A percentile compares a stretch with the other conserved stretches of the same genome.
Conservation (phyloP, 2,329 filamentous ascomycete genomes). For the Fusarium xyrophilum region DNA sequence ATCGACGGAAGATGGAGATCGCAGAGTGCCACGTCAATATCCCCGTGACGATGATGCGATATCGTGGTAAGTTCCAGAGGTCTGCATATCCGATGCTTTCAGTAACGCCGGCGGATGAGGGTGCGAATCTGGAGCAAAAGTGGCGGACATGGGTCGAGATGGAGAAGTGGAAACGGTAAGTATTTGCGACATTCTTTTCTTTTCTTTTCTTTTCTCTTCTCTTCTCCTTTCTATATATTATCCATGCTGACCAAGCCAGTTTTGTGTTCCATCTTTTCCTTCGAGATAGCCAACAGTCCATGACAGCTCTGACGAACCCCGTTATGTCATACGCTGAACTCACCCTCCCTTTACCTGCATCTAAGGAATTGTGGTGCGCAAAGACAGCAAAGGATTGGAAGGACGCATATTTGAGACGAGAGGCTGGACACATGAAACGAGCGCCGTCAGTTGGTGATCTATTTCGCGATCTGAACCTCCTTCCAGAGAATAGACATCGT, state of each 20-base stretch:
- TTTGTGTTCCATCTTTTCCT: conserved; percentile 71
- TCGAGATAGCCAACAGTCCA: conserved; percentile 71
- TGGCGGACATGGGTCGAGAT: conserved; percentile 70
- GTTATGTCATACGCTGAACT: conserved; percentile 74
- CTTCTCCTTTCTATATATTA: not conserved
- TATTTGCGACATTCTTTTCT: not conserved
- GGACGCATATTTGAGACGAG: conserved; percentile 57
- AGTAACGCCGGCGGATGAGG: conserved; percentile 61
- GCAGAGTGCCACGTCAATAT: conserved; percentile 58
- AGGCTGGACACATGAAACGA: conserved; percentile 49
- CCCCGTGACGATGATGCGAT: conserved; percentile 60
- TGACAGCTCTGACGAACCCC: conserved; percentile 69
- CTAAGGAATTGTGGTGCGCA: conserved; percentile 70
- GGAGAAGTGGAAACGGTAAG: conserved; percentile 70
- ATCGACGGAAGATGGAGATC: conserved; percentile 63
- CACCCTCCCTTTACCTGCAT: conserved; percentile 68
- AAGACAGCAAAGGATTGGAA: conserved; percentile 71
- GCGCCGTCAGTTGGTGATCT: conserved; percentile 63
- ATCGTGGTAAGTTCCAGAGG: conserved; percentile 64
- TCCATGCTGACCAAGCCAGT: conserved; percentile 43
- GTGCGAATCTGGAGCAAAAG: conserved; percentile 64
- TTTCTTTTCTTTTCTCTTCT: not conserved
- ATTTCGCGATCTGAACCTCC: conserved; percentile 61
- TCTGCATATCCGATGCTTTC: conserved; percentile 60
- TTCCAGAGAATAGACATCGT: conserved; percentile 56